phyloP scores from a whole-genome alignment of 1,284 basidiomycete genomes.

The Cutaneotrichosporon daszewskae region DNA sequence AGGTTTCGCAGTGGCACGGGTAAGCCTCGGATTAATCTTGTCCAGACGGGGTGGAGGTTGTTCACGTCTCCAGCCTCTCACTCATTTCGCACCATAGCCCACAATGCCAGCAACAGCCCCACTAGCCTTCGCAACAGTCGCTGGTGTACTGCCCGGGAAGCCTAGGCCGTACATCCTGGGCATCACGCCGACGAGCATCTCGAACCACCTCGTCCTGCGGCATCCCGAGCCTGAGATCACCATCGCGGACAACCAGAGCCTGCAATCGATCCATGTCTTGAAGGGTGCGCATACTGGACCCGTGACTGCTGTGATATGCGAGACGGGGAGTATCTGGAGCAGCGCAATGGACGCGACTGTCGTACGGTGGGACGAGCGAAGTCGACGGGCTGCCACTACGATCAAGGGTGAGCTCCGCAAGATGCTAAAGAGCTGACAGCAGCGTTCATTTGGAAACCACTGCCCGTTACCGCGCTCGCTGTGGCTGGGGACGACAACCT shows the following conservation, averaged over 20 bases:
- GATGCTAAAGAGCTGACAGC: background rate
- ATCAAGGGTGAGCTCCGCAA: slow-evolving; percentile 37
- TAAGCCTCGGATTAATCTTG: no score
- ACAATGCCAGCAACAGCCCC: slow-evolving; percentile 37
- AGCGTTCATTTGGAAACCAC: slow-evolving; percentile 41
- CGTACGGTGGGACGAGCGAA: slow-evolving; percentile 46
- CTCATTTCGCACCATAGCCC: background rate
- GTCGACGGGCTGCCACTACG: slow-evolving; percentile 24
- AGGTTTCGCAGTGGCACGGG: no score
- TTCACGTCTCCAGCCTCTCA: background rate
- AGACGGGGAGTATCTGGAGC: slow-evolving; percentile 34
- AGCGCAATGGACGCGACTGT: slow-evolving; percentile 40
- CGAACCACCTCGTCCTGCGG: slow-evolving; percentile 40
- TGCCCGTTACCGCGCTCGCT: slow-evolving; percentile 43
- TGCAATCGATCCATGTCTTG: slow-evolving; percentile 36
- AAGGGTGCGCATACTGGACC: slow-evolving; percentile 32
- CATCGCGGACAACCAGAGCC: slow-evolving; percentile 40
- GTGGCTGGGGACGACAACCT: slow-evolving; percentile 40
- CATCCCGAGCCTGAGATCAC: slow-evolving; percentile 39
- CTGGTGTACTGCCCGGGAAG: slow-evolving; percentile 24
- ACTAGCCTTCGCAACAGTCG: slow-evolving; percentile 37
- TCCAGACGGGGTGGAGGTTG: no score
- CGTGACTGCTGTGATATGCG: slow-evolving; percentile 30
- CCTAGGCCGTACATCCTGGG: slow-evolving; percentile 40
- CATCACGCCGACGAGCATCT: slow-evolving; percentile 37